Evolutionary conservation across 805 yeast genomes (phyloP).

Genomic region (Nakazawaea laoshanensis): DNA sequence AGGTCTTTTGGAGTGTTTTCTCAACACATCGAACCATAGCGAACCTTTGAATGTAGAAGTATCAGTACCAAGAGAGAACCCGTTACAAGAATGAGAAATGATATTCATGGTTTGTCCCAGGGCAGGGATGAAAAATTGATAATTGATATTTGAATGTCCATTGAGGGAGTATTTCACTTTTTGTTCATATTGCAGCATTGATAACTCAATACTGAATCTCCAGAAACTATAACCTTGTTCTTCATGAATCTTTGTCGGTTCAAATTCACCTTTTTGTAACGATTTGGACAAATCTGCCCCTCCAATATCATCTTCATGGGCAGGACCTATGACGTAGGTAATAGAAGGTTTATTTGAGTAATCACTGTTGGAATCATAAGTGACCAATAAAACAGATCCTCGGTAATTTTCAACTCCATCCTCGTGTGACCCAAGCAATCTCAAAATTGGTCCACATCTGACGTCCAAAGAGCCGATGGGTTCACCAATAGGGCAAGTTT

Average conservation of each 20-base stretch:
- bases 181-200: conserved; percentile 43
- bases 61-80: conserved; percentile 71
- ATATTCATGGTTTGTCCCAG: conserved; percentile 63
- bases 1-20: conserved; percentile 47
- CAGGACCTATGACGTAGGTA: conserved; percentile 27
- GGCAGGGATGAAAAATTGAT: conserved; percentile 66
- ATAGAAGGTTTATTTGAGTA: conserved; percentile 20
- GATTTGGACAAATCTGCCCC: conserved; percentile 6
- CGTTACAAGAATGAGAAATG: conserved; percentile 83
- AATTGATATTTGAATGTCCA: conserved; percentile 26
- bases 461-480: conserved; percentile 28
- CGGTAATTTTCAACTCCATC: conserved; percentile 42
- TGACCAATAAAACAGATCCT: conserved; percentile 61
- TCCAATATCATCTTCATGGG: conserved; percentile 13
- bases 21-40: conserved; percentile 79
- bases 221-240: conserved; percentile 39
- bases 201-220: conserved; percentile 52
- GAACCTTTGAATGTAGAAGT: conserved; percentile 63
- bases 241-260: conserved; percentile 33
- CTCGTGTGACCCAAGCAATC: conserved; percentile 59
- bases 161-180: conserved; percentile 56
- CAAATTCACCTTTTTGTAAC: conserved; percentile 33
- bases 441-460: conserved; percentile 71
- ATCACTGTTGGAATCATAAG: conserved; percentile 28
- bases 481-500: conserved; percentile 8